These are phyloP conservation scores for Paramyrothecium roridum DNA, from an alignment of 2,329 filamentous ascomycete genomes.

Conservation along the genomic window DNA sequence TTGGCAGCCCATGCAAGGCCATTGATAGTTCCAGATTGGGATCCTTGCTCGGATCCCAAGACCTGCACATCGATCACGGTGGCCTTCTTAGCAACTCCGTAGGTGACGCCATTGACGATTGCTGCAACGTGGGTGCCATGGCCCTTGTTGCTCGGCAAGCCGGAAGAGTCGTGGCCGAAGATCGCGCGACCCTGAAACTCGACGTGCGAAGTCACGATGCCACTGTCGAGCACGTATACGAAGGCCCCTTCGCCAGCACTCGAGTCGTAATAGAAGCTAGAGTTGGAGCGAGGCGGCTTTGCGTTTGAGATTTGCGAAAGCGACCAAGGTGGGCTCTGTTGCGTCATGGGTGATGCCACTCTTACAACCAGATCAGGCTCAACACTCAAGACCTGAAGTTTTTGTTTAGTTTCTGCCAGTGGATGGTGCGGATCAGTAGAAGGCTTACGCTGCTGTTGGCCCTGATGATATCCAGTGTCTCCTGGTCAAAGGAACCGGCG, in stretches of 20 bases:
- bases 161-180: neutral
- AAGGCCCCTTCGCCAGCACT: neutral
- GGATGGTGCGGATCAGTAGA: neutral
- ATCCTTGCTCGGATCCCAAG: constrained; percentile 12
- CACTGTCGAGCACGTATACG: neutral
- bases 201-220: neutral
- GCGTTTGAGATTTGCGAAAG: neutral
- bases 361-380: neutral
- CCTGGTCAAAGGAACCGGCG: constrained; percentile 4
- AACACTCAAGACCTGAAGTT: neutral
- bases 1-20: constrained; percentile 28
- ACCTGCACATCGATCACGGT: constrained; percentile 38
- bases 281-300: neutral
- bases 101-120: constrained; percentile 8
- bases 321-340: neutral
- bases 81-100: constrained; percentile 29
- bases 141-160: constrained; percentile 13
- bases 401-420: neutral
- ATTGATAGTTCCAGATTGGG: constrained; percentile 15
- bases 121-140: constrained; percentile 28
- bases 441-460: neutral
- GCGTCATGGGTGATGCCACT: neutral
- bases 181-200: constrained; percentile 1
- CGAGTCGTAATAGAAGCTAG: constrained; percentile 1
- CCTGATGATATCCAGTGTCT: constrained; percentile 5